Conservation (phyloP, 208 protist genomes). For the Acanthamoeba sp. region DNA sequence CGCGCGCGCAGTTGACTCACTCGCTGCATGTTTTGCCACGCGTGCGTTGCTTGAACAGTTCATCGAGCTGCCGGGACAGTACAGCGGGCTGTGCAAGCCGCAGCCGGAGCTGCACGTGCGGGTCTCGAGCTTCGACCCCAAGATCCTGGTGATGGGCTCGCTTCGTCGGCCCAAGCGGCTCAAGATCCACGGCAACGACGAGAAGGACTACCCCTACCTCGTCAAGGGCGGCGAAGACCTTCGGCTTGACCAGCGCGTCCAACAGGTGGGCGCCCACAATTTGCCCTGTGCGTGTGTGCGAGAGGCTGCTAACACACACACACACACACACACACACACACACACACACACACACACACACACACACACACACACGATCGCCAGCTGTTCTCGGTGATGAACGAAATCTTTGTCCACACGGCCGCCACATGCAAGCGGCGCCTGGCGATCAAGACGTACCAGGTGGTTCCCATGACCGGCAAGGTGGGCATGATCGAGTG, state of each 20-base stretch:
- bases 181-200: slow-evolving; percentile 91
- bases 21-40: neutral
- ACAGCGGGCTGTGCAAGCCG: slow-evolving; percentile 82
- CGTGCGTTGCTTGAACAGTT: neutral
- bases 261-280: slow-evolving; percentile 87
- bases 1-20: too few relatives aligned
- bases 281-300: neutral
- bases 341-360: too few relatives aligned
- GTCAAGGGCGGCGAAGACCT: slow-evolving; percentile 97
- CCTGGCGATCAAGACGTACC: slow-evolving; percentile 87
- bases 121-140: slow-evolving; percentile 86
- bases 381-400: slow-evolving; percentile 88
- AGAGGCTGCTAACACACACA: too few relatives aligned
- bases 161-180: slow-evolving; percentile 93
- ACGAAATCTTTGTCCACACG: slow-evolving; percentile 87
- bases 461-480: slow-evolving; percentile 92
- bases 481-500: slow-evolving; percentile 94
- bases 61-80: slow-evolving; percentile 89
- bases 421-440: slow-evolving; percentile 48
- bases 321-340: too few relatives aligned
- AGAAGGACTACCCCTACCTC: slow-evolving; percentile 90
- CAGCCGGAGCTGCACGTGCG: slow-evolving; percentile 81
- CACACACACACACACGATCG: neutral
- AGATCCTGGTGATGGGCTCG: slow-evolving; percentile 91
- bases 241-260: slow-evolving; percentile 94